A percentile compares a stretch with the other conserved stretches of the same genome.
Conservation (phyloP, 257 asterid species). For the Petunia secreta region DNA sequence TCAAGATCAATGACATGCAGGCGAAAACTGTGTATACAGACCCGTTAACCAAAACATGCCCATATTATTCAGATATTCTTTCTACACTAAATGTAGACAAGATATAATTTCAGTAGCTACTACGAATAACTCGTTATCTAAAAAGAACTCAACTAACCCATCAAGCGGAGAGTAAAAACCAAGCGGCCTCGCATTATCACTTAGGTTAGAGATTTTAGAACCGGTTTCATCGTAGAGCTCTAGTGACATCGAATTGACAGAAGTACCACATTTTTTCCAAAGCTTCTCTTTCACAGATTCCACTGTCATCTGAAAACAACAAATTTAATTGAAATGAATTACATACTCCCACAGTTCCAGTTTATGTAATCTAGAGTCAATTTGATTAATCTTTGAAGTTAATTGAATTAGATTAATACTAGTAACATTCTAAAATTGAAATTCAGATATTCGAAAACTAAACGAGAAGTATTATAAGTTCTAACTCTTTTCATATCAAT, state of each 20-base stretch:
- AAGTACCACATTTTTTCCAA: conserved; percentile 94
- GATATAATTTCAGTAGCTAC: neutral
- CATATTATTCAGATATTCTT: neutral
- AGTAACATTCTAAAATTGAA: neutral
- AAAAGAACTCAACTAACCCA: conserved; percentile 54
- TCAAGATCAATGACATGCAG: conserved; percentile 84
- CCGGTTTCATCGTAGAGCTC: conserved; percentile 83
- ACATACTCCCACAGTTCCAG: neutral
- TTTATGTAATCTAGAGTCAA: neutral
- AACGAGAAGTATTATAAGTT: neutral
- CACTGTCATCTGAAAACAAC: conserved; percentile 62
- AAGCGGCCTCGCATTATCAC: conserved; percentile 62
- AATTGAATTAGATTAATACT: neutral
- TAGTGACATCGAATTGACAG: conserved; percentile 79
- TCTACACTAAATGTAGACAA: neutral
- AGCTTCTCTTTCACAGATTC: conserved; percentile 89
- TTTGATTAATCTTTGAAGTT: neutral
- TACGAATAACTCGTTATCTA: neutral
- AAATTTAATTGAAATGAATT: neutral
- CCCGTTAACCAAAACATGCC: neutral
- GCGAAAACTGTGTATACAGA: conserved; percentile 58
- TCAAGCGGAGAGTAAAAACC: conserved; percentile 91
- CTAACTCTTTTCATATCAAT: too few relatives aligned
- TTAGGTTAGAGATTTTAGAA: conserved; percentile 61
- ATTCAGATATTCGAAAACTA: neutral